phyloP scores from a whole-genome alignment of 805 yeast species.

The Wickerhamiella qilinensis region DNA sequence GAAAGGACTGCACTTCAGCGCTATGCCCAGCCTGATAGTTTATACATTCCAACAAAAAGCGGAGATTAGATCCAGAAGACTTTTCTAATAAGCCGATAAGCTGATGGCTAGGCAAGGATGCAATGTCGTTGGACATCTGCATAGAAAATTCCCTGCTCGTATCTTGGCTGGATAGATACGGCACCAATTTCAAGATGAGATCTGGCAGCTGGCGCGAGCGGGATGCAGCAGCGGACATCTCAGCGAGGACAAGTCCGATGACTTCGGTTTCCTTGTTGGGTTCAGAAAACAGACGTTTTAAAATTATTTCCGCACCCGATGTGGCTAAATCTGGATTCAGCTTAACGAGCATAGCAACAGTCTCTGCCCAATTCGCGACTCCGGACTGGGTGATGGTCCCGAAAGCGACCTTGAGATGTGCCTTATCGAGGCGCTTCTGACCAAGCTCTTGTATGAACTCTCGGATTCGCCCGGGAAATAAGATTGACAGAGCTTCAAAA shows the following conservation, averaged over 20 bases:
- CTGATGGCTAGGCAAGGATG: no score
- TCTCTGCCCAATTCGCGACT: neutral
- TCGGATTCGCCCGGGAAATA: slow-evolving; percentile 4
- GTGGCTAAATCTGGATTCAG: neutral
- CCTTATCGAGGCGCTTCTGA: slow-evolving; percentile 1
- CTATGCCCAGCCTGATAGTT: no score
- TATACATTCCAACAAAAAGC: no score
- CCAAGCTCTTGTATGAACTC: slow-evolving; percentile 1
- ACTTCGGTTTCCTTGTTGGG: no score
- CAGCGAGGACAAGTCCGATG: neutral
- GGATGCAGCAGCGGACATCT: neutral
- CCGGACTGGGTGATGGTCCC: neutral
- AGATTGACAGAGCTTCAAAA: slow-evolving; percentile 1
- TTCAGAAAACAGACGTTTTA: neutral
- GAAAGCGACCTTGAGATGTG: neutral
- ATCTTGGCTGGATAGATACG: no score
- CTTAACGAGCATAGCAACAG: no score
- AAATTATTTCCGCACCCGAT: neutral
- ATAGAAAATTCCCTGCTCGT: no score
- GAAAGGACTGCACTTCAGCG: no score
- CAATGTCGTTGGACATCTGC: no score
- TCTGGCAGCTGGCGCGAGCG: neutral
- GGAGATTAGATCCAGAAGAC: no score
- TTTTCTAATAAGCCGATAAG: no score
- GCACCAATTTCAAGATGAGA: neutral